These are phyloP conservation scores for Arbutus unedo DNA, from an alignment of 148 eudicot genomes.

Conservation along the genomic window DNA sequence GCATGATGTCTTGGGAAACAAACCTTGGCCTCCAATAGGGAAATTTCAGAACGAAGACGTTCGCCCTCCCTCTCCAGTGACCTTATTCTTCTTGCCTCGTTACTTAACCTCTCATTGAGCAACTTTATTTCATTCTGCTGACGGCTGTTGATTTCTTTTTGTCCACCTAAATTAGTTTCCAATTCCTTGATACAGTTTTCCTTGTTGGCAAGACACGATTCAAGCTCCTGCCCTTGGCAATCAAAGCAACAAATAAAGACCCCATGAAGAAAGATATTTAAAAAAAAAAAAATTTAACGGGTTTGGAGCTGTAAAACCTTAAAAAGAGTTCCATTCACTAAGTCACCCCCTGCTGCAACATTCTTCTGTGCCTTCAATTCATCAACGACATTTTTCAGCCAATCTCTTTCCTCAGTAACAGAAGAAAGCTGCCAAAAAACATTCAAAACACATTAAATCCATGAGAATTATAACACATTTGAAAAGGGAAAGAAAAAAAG, in stretches of 20 bases:
- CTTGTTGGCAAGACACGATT: slow-evolving; percentile 62
- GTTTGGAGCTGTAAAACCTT: slow-evolving; percentile 42
- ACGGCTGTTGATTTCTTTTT: slow-evolving; percentile 54
- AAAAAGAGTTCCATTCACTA: slow-evolving; percentile 40
- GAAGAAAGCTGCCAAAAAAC: slow-evolving; percentile 57
- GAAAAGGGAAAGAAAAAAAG: neutral
- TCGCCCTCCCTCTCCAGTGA: slow-evolving; percentile 88
- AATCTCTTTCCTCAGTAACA: slow-evolving; percentile 70
- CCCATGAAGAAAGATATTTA: slow-evolving; percentile 2
- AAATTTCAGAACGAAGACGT: slow-evolving; percentile 81
- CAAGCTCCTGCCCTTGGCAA: slow-evolving; percentile 58
- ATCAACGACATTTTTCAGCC: slow-evolving; percentile 39
- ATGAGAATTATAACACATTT: neutral
- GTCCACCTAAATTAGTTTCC: slow-evolving; percentile 55
- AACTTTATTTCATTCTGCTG: slow-evolving; percentile 66
- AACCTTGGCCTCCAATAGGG: slow-evolving; percentile 93
- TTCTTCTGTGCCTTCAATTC: slow-evolving; percentile 47
- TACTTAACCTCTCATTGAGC: slow-evolving; percentile 72
- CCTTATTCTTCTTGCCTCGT: slow-evolving; percentile 75
- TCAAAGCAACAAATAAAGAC: slow-evolving; percentile 20
- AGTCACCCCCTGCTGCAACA: slow-evolving; percentile 44
- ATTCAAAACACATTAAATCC: neutral
- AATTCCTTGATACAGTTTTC: slow-evolving; percentile 63
- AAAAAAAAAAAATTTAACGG: neutral
- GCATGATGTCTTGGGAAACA: slow-evolving; percentile 12